Evolutionary conservation across 1,284 basidiomycete species (phyloP), one percentile per base, ranked within the genome.

Genomic region (Papiliotrema fonsecae): DNA sequence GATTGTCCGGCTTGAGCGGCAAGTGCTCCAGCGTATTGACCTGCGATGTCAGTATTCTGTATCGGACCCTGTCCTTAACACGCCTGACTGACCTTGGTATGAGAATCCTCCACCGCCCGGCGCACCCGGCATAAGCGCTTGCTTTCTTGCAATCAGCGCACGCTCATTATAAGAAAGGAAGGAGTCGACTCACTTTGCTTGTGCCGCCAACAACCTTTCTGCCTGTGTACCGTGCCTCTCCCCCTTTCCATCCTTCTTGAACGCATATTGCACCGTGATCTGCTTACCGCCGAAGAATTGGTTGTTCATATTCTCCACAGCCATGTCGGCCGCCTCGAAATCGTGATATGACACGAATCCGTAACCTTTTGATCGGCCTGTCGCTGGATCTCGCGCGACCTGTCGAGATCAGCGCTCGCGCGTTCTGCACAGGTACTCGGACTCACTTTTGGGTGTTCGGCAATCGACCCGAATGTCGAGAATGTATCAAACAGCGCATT

Each of bases 271-370:
- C 14, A 97, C 92, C 16, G 85, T 85, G 67, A 97, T 88, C 51
- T 92, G 87, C 74, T 96, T 96, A 78, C 97, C 97, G 84, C 94
- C 92, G 40, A 98, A 79, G 81, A 91, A 97, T 67, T 98, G 94
- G 41, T 84, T 84, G 64, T 97, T 94, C 89, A 98, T 93, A 19
- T 90, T 83, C 73, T 97, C 93, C 52, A 96, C 83, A 4, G 96
- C 94, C 16, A 89, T 88, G 72, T 98, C 96, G 18, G 93, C 89
- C 6, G 93, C 84, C 68, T 98, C 94, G 72, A 98, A 98, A 65
- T 94, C 90, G 57, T 93, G 93, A 73, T 91, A 97, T 13, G 90
- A 87, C 50, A 97, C 87, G 72, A 98, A 98, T 36, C 91, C 96
- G 67, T 94, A 97, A 50, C 91, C 90, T 77, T 97, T 97, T 24